These are phyloP conservation scores for Gliomastix tumulicola DNA, from an alignment of 2,329 filamentous ascomycete species.

Conservation along the genomic window DNA sequence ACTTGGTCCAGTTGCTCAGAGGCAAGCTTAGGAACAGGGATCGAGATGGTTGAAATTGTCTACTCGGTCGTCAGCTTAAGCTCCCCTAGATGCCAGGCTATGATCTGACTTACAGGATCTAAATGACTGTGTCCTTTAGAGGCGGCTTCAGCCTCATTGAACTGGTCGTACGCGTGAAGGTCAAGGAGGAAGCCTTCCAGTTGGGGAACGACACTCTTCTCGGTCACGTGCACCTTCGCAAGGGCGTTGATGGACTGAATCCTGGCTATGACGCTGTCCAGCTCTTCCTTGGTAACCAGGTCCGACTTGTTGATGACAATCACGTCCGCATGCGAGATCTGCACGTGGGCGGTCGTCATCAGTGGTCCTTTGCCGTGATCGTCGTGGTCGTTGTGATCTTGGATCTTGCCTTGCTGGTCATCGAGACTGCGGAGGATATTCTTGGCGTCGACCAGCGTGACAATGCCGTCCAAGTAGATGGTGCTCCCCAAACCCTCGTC, in stretches of 20 bases:
- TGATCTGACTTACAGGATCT: constrained; percentile 59
- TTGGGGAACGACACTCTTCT: constrained; percentile 70
- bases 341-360: constrained; percentile 88
- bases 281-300: constrained; percentile 63
- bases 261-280: constrained; percentile 62
- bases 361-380: constrained; percentile 47
- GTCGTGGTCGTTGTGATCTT: constrained; percentile 43
- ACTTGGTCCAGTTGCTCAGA: constrained; percentile 52
- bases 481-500: constrained; percentile 92
- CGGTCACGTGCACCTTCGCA: constrained; percentile 76
- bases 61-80: constrained; percentile 23
- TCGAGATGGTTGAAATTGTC: constrained; percentile 78
- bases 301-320: constrained; percentile 93
- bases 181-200: constrained; percentile 85
- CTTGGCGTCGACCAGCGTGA: constrained; percentile 91
- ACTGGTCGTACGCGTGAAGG: constrained; percentile 84
- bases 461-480: constrained; percentile 94
- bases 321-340: constrained; percentile 95
- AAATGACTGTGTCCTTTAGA: constrained; percentile 83
- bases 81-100: too few species aligned
- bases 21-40: constrained; percentile 57
- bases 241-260: constrained; percentile 84
- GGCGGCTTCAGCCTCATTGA: constrained; percentile 64
- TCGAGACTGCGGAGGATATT: constrained; percentile 81
- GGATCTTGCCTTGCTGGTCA: constrained; percentile 52